A percentile compares a stretch with the other conserved stretches of the same genome.
phyloP scores from a whole-genome alignment of 176 grass and related monocot species.

The Juncus inflexus region DNA sequence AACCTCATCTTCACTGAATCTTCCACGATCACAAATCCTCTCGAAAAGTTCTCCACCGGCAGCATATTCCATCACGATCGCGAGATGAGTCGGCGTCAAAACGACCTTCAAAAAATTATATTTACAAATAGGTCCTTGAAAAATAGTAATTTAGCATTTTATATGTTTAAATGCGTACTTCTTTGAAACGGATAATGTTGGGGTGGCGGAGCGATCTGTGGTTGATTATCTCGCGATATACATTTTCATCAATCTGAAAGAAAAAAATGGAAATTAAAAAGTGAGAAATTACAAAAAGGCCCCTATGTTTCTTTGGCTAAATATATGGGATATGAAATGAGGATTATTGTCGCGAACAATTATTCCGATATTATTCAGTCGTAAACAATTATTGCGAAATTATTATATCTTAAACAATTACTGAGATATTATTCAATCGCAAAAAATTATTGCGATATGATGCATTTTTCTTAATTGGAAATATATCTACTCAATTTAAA shows the following conservation, averaged over 20 bases:
- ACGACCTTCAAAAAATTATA: constrained; percentile 51
- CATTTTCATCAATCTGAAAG: constrained; percentile 86
- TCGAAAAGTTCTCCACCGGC: constrained; percentile 88
- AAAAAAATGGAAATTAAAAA: not conserved
- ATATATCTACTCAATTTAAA: too few species aligned
- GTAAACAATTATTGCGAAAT: too few species aligned
- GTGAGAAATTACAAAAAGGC: constrained; percentile 3
- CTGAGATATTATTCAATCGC: too few species aligned
- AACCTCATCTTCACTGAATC: constrained; percentile 98
- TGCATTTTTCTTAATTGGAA: too few species aligned
- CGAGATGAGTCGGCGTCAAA: constrained; percentile 75
- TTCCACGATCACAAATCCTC: constrained; percentile 69
- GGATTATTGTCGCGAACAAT: too few species aligned
- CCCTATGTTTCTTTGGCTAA: not conserved
- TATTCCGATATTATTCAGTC: too few species aligned
- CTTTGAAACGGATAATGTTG: constrained; percentile 96
- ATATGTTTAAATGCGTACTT: constrained; percentile 37
- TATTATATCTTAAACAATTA: too few species aligned
- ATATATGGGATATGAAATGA: too few species aligned
- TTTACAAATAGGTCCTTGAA: constrained; percentile 15
- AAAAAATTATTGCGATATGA: too few species aligned
- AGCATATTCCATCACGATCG: constrained; percentile 93
- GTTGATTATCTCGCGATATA: constrained; percentile 93
- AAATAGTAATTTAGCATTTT: not conserved
- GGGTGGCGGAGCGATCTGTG: constrained; percentile 88